These are phyloP conservation scores for Biscutella laevigata DNA, from an alignment of 441 rosid genomes.

Conservation along the genomic window DNA sequence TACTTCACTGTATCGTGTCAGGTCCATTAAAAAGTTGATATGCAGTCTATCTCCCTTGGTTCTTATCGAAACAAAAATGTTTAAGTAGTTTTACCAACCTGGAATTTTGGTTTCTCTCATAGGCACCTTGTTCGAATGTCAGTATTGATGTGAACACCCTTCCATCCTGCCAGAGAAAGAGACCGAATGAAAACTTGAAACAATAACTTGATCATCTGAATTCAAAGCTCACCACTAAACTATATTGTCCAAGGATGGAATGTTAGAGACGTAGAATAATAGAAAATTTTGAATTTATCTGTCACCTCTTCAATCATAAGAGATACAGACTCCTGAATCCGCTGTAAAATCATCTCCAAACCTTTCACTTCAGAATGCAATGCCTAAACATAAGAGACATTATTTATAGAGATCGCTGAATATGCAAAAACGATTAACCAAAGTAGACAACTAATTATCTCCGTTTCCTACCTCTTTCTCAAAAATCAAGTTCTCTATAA, in stretches of 20 bases:
- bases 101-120: slow-evolving; percentile 23
- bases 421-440: slow-evolving; percentile 2
- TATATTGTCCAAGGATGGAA: neutral
- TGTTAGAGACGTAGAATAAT: neutral
- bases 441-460: slow-evolving; percentile 13
- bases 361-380: slow-evolving; percentile 48
- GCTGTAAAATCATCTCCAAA: slow-evolving; percentile 42
- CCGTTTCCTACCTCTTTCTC: slow-evolving; percentile 55
- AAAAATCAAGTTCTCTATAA: slow-evolving; percentile 45
- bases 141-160: slow-evolving; percentile 36
- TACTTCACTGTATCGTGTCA: neutral
- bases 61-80: neutral
- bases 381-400: slow-evolving; percentile 32
- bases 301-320: slow-evolving; percentile 61
- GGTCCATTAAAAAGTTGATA: neutral
- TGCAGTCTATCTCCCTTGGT: neutral
- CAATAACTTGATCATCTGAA: neutral
- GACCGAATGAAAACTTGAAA: slow-evolving; percentile 3
- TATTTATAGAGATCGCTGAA: slow-evolving; percentile 7
- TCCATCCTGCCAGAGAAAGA: slow-evolving; percentile 41
- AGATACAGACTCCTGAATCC: slow-evolving; percentile 50
- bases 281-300: neutral
- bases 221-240: neutral
- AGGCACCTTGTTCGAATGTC: slow-evolving; percentile 31
- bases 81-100: slow-evolving; percentile 28